Conservation (phyloP, 1,139 yeast species). For the Debaryomyces coudertii region DNA sequence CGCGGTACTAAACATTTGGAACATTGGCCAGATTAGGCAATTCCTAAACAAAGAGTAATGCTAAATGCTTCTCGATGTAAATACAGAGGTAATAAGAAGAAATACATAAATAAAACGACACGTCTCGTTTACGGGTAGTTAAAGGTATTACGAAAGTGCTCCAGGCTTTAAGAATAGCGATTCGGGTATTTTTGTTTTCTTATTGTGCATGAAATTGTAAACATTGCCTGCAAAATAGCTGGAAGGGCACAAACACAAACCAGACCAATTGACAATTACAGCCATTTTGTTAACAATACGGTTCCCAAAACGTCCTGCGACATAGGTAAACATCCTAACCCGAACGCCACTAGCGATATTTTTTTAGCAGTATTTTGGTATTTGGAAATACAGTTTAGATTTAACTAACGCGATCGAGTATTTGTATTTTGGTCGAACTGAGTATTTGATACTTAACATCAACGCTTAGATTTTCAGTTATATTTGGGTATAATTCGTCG, state of each 20-base stretch:
- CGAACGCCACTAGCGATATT: conserved; percentile 3
- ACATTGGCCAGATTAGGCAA: conserved; percentile 7
- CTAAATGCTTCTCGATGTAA: conserved; percentile 1
- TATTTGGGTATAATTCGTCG: conserved; percentile 2
- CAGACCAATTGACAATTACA: conserved; percentile 2
- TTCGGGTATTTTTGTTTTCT: conserved; percentile 4
- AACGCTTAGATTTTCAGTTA: background rate
- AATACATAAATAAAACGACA: conserved; percentile 8
- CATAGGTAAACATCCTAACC: conserved; percentile 3
- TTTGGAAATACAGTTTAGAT: conserved; percentile 2
- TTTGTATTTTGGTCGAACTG: conserved; percentile 8
- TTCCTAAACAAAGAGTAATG: background rate
- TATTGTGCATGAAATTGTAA: conserved; percentile 5
- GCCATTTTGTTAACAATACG: conserved; percentile 3
- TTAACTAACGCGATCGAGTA: conserved; percentile 6
- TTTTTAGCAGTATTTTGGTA: conserved; percentile 1
- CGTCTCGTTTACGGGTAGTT: conserved; percentile 2
- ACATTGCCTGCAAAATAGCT: background rate
- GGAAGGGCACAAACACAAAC: conserved; percentile 2
- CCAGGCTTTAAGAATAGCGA: background rate
- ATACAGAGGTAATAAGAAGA: background rate
- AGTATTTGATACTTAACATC: conserved; percentile 5
- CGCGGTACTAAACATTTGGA: conserved; percentile 9
- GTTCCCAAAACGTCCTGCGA: conserved; percentile 1
- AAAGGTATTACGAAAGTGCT: background rate